Evolutionary conservation across 148 eudicot genomes (phyloP).

Genomic region (Vaccinium macrocarpon): DNA sequence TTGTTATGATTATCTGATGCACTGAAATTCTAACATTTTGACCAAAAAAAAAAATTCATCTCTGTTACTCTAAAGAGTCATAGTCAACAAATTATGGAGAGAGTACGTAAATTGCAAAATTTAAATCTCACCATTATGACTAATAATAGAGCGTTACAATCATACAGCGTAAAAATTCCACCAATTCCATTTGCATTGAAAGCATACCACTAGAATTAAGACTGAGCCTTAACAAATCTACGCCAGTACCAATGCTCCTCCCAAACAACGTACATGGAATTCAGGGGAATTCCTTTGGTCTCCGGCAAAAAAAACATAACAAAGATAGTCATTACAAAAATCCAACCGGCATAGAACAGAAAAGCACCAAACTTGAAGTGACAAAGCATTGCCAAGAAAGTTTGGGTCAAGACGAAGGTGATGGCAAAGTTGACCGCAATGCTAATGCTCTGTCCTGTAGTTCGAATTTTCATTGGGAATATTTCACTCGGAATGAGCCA

Average conservation of each 20-base stretch:
- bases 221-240: conserved; percentile 40
- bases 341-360: conserved; percentile 57
- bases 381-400: conserved; percentile 59
- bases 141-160: background rate
- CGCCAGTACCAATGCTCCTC: conserved; percentile 66
- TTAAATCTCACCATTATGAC: background rate
- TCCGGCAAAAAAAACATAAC: conserved; percentile 54
- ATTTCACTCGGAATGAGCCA: conserved; percentile 69
- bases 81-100: background rate
- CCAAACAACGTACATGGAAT: conserved; percentile 55
- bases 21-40: too few relatives aligned
- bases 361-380: conserved; percentile 57
- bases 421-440: conserved; percentile 43
- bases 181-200: background rate
- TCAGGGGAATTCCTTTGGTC: conserved; percentile 54
- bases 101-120: background rate
- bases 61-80: too few relatives aligned
- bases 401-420: conserved; percentile 56
- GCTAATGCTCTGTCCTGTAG: conserved; percentile 56
- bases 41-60: too few relatives aligned
- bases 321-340: conserved; percentile 47
- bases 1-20: too few relatives aligned
- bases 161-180: background rate
- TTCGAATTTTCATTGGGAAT: conserved; percentile 48
- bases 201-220: background rate